A percentile compares a stretch with the other conserved stretches of the same genome.
These are phyloP conservation scores for Globisporangium okanoganense DNA, from an alignment of 352 stramenopile genomes.

Conservation along the genomic window DNA sequence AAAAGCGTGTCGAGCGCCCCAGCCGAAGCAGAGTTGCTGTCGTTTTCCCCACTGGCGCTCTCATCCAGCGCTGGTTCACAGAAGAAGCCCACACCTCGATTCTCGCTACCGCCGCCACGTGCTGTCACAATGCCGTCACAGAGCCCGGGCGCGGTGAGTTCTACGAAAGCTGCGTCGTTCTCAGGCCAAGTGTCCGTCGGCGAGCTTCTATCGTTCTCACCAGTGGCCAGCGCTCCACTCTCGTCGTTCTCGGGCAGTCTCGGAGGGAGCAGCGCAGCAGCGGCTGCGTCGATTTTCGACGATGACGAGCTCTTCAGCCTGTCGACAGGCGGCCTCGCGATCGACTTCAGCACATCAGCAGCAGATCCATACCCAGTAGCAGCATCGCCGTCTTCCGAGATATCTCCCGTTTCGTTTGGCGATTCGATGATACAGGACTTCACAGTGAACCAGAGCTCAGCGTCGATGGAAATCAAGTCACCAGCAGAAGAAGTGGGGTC, in stretches of 20 bases:
- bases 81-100: constrained; percentile 13
- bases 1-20: constrained; percentile 1
- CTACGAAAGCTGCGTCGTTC: constrained; percentile 12
- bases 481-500: neutral
- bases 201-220: constrained; percentile 64
- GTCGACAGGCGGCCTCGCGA: constrained; percentile 8
- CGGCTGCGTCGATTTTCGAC: constrained; percentile 15
- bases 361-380: constrained; percentile 3
- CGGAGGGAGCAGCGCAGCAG: constrained; percentile 16
- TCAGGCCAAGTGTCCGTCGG: constrained; percentile 18
- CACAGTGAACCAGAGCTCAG: neutral
- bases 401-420: neutral
- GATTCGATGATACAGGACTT: constrained; percentile 7
- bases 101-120: constrained; percentile 14
- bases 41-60: constrained; percentile 18
- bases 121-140: constrained; percentile 16
- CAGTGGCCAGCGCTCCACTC: constrained; percentile 21
- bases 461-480: neutral
- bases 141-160: neutral
- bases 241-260: constrained; percentile 23
- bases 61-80: neutral
- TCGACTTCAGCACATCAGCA: constrained; percentile 4
- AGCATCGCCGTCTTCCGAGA: neutral
- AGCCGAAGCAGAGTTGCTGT: constrained; percentile 14
- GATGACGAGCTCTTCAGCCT: constrained; percentile 32